Evolutionary conservation across 768 basidiomycete species (phyloP).

Genomic region (Termitomyces sp.): DNA sequence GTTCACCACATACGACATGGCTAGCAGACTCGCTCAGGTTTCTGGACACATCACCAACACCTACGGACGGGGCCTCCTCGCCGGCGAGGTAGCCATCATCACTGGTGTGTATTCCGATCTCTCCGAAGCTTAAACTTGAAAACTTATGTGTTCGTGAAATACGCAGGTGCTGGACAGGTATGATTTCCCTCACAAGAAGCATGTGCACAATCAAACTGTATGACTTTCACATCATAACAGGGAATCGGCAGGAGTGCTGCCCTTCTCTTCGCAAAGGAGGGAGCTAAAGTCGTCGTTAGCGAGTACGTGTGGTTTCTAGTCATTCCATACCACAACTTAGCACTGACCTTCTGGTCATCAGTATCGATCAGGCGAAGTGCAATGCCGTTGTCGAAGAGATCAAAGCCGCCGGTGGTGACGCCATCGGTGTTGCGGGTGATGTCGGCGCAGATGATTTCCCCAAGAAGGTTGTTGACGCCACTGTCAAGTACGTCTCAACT

Average conservation of each 20-base stretch:
- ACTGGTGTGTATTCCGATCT: slow-evolving; percentile 48
- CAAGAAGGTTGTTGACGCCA: slow-evolving; percentile 68
- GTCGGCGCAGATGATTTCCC: slow-evolving; percentile 83
- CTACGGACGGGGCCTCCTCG: slow-evolving; percentile 53
- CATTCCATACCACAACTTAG: not conserved
- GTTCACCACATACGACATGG: slow-evolving; percentile 26
- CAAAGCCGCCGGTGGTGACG: slow-evolving; percentile 65
- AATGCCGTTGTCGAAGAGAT: slow-evolving; percentile 67
- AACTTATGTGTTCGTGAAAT: slow-evolving; percentile 1
- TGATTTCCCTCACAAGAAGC: not conserved
- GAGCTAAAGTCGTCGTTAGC: slow-evolving; percentile 81
- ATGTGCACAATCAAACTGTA: not conserved
- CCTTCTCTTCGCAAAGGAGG: slow-evolving; percentile 76
- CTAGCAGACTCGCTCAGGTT: slow-evolving; percentile 60
- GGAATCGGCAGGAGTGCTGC: slow-evolving; percentile 77
- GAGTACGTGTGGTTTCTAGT: slow-evolving; percentile 43
- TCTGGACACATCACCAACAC: slow-evolving; percentile 61
- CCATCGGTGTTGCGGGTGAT: slow-evolving; percentile 71
- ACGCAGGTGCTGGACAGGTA: slow-evolving; percentile 71
- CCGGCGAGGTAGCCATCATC: slow-evolving; percentile 79
- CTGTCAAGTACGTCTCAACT: slow-evolving; percentile 54
- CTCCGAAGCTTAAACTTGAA: not conserved
- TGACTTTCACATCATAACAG: slow-evolving; percentile 26
- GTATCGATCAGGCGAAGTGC: slow-evolving; percentile 70
- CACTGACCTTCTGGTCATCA: slow-evolving; percentile 19